Percentiles rank a stretch among this genome's conserved stretches.
phyloP scores from a whole-genome alignment of 495 filamentous ascomycete genomes.

The Elasticomyces elasticus region DNA sequence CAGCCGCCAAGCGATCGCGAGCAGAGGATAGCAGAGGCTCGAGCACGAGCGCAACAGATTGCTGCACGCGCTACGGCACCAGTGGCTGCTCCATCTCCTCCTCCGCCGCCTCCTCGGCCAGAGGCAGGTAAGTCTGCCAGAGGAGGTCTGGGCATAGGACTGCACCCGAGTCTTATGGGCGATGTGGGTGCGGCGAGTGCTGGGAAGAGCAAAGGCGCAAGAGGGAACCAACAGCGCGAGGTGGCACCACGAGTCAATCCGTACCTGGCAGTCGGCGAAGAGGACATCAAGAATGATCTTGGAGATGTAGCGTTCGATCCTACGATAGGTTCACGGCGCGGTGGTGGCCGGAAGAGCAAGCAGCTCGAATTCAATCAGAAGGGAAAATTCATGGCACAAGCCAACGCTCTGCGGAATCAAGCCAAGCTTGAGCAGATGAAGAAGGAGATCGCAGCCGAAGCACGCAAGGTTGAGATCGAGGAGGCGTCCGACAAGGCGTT shows the following conservation, averaged over 20 bases:
- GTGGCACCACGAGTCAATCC: conserved; percentile 34
- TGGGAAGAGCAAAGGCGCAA: conserved; percentile 44
- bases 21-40: conserved; percentile 19
- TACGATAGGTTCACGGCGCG: conserved; percentile 50
- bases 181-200: conserved; percentile 52
- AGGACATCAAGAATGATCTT: conserved; percentile 45
- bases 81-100: conserved; percentile 47
- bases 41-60: conserved; percentile 16
- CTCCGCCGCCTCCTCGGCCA: conserved; percentile 31
- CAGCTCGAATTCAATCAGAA: conserved; percentile 88
- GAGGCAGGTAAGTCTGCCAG: conserved; percentile 43
- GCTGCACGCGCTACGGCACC: conserved; percentile 53
- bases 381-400: conserved; percentile 93
- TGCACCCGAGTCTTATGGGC: conserved; percentile 77
- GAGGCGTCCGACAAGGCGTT: conserved; percentile 89
- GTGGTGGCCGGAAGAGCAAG: conserved; percentile 55
- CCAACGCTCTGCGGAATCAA: conserved; percentile 74
- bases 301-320: conserved; percentile 85
- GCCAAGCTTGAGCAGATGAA: conserved; percentile 89
- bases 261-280: conserved; percentile 22
- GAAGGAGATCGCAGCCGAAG: conserved; percentile 74
- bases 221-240: conserved; percentile 49
- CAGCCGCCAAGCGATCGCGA: conserved; percentile 9
- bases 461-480: conserved; percentile 77
- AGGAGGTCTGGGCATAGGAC: conserved; percentile 77